phyloP scores from a whole-genome alignment of 129 eudicot genomes.

The Dittrichia graveolens region DNA sequence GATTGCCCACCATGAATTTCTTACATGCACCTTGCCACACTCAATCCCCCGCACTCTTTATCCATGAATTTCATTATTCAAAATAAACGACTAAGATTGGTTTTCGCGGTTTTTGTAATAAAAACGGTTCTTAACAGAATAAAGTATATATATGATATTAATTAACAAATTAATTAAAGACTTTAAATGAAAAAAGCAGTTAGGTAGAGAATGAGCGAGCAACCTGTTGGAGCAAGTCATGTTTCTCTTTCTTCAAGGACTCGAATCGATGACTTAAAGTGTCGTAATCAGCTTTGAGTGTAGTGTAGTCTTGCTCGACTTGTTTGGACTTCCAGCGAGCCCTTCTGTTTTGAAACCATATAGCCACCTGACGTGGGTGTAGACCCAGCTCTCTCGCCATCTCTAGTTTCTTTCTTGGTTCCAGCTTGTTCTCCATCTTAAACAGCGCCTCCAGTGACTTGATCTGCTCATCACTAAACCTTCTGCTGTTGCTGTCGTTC shows the following conservation, averaged over 20 bases:
- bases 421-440: constrained; percentile 64
- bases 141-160: too few relatives aligned
- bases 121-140: too few relatives aligned
- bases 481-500: too few relatives aligned
- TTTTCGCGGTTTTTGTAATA: too few relatives aligned
- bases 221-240: constrained; percentile 55
- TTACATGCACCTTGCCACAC: too few relatives aligned
- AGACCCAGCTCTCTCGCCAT: constrained; percentile 66
- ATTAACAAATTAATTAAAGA: too few relatives aligned
- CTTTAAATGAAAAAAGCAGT: too few relatives aligned
- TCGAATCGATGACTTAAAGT: constrained; percentile 39
- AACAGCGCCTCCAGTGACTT: constrained; percentile 60
- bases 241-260: constrained; percentile 53
- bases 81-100: too few relatives aligned
- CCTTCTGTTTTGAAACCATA: constrained; percentile 81
- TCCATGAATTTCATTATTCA: too few relatives aligned
- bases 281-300: constrained; percentile 56
- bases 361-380: constrained; percentile 73
- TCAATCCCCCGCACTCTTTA: too few relatives aligned
- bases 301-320: constrained; percentile 57
- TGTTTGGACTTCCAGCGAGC: constrained; percentile 83
- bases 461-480: constrained; percentile 50
- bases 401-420: constrained; percentile 67
- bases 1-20: too few relatives aligned
- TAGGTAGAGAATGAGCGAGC: neutral